phyloP scores from a whole-genome alignment of 2,329 filamentous ascomycete species.

The Colletotrichum ledebouriae region DNA sequence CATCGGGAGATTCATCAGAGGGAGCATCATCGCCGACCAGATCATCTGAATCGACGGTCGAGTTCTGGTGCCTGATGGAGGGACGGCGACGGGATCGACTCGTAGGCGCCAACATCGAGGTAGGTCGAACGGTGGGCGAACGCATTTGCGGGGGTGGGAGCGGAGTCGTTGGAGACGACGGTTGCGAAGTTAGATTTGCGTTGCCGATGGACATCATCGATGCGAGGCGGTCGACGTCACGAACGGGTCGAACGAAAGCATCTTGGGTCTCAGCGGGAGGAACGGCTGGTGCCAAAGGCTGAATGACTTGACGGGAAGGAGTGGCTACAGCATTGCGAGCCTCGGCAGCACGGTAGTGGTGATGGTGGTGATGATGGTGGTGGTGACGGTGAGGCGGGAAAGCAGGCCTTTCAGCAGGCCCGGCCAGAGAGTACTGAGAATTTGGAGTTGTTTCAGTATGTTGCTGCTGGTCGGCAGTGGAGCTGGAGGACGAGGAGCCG shows the following conservation, averaged over 20 bases:
- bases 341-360: constrained; percentile 66
- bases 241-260: constrained; percentile 83
- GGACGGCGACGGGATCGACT: constrained; percentile 77
- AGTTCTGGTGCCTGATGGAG: constrained; percentile 90
- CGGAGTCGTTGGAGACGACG: constrained; percentile 90
- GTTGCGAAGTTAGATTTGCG: constrained; percentile 83
- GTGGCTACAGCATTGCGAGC: constrained; percentile 63
- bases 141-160: constrained; percentile 75
- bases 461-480: constrained; percentile 53
- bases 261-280: constrained; percentile 76
- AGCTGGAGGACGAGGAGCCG: constrained; percentile 56
- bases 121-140: constrained; percentile 68
- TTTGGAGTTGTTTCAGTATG: constrained; percentile 69
- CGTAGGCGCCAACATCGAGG: constrained; percentile 65
- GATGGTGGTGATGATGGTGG: constrained; percentile 65
- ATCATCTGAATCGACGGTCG: constrained; percentile 91
- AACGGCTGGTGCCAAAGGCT: constrained; percentile 76
- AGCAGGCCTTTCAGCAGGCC: constrained; percentile 78
- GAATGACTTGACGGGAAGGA: constrained; percentile 66
- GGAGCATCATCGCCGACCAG: constrained; percentile 85
- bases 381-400: constrained; percentile 65
- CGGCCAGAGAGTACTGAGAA: constrained; percentile 74
- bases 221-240: constrained; percentile 84
- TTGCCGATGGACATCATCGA: constrained; percentile 82
- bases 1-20: constrained; percentile 82